These are phyloP conservation scores for Pseudogymnoascus verrucosus DNA, from an alignment of 2,329 filamentous ascomycete species.

Conservation along the genomic window DNA sequence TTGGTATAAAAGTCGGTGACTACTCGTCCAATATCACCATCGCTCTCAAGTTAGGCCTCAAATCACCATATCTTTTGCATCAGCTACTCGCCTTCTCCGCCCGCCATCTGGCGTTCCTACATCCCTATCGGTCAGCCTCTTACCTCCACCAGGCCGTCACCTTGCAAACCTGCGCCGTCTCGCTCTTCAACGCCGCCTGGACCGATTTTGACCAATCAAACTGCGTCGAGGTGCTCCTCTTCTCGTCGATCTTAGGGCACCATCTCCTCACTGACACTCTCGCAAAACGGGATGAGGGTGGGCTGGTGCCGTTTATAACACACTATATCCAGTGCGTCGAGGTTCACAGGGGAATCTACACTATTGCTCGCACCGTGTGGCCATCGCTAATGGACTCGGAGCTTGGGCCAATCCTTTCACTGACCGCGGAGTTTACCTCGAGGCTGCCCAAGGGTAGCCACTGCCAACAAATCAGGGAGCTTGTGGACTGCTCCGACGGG, in stretches of 20 bases:
- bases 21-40: constrained; percentile 16
- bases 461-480: constrained; percentile 17
- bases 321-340: constrained; percentile 26
- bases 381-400: constrained; percentile 24
- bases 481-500: constrained; percentile 17
- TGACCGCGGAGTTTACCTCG: constrained; percentile 13
- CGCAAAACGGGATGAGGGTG: constrained; percentile 17
- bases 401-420: constrained; percentile 22
- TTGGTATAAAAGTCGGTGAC: constrained; percentile 19
- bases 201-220: constrained; percentile 22
- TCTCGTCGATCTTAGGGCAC: constrained; percentile 28
- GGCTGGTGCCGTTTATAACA: constrained; percentile 23
- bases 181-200: constrained; percentile 24
- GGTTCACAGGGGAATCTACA: constrained; percentile 19
- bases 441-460: constrained; percentile 21
- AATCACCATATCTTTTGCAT: constrained; percentile 30
- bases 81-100: constrained; percentile 32
- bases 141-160: constrained; percentile 22
- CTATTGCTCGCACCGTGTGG: constrained; percentile 19
- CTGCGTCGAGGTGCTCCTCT: constrained; percentile 29
- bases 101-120: constrained; percentile 27
- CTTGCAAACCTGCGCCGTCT: constrained; percentile 27
- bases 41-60: constrained; percentile 21
- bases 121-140: constrained; percentile 19
- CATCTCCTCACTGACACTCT: constrained; percentile 31